These are phyloP conservation scores for Carpinus viminea DNA, from an alignment of 306 rosid genomes.

Conservation along the genomic window DNA sequence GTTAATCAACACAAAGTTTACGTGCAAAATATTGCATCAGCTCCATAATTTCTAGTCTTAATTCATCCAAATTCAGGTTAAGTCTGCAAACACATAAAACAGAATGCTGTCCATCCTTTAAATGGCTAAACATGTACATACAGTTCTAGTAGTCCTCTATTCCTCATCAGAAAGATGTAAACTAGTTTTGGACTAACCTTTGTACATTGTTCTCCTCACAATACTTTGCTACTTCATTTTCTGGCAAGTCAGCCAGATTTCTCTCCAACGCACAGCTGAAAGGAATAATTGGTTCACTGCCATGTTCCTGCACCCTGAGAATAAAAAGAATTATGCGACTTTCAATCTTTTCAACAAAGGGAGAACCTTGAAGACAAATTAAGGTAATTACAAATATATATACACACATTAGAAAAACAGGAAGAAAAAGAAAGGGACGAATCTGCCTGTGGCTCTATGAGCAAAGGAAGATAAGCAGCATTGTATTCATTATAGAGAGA, in stretches of 20 bases:
- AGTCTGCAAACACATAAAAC: not conserved
- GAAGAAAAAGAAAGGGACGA: not conserved
- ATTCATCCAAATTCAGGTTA: not conserved
- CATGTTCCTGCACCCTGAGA: slow-evolving; percentile 98
- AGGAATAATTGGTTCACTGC: slow-evolving; percentile 85
- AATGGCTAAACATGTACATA: not conserved
- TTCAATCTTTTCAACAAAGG: slow-evolving; percentile 2
- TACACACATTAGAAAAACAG: not conserved
- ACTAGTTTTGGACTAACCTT: slow-evolving; percentile 49
- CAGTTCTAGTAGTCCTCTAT: not conserved
- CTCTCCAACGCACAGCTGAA: slow-evolving; percentile 88
- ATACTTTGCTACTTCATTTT: slow-evolving; percentile 77
- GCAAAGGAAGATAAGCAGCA: no score
- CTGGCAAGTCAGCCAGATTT: slow-evolving; percentile 78
- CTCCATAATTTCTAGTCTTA: not conserved
- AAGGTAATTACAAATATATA: not conserved
- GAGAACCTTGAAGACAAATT: slow-evolving; percentile 2
- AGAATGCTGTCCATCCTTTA: not conserved
- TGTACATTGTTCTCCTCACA: slow-evolving; percentile 88
- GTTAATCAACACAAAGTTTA: not conserved
- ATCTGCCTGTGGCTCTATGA: not conserved
- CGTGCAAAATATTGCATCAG: not conserved
- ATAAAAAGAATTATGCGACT: slow-evolving; percentile 21
- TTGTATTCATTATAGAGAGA: no score
- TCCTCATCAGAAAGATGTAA: not conserved